phyloP scores from a whole-genome alignment of 1,284 basidiomycete genomes.

The Apiotrichum brassicae region DNA sequence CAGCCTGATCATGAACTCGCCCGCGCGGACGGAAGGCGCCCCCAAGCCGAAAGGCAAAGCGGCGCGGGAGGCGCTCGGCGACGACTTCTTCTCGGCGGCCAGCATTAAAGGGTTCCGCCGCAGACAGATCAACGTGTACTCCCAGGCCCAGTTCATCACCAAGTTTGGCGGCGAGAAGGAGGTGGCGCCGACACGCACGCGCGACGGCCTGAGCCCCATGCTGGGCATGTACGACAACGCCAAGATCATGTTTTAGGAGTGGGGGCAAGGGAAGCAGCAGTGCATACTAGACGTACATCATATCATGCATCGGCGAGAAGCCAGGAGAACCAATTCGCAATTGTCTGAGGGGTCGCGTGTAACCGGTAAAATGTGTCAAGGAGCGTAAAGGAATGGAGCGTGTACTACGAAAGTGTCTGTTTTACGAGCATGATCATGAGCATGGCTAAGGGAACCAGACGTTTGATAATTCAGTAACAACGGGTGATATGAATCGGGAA shows the following conservation, averaged over 20 bases:
- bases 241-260: conserved; percentile 42
- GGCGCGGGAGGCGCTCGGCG: conserved; percentile 4
- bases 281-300: neutral
- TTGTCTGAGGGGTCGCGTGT: no score
- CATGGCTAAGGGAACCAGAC: no score
- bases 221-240: conserved; percentile 45
- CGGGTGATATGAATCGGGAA: no score
- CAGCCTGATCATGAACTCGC: conserved; percentile 60
- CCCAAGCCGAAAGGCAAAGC: conserved; percentile 5
- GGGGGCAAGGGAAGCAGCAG: no score
- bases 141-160: conserved; percentile 41
- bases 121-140: conserved; percentile 36
- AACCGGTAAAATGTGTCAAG: no score
- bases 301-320: neutral
- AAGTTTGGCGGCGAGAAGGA: conserved; percentile 34
- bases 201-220: conserved; percentile 42
- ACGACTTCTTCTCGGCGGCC: conserved; percentile 29
- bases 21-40: conserved; percentile 13
- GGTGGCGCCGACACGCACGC: conserved; percentile 28
- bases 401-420: no score
- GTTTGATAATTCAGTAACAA: no score
- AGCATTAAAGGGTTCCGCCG: conserved; percentile 36
- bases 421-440: no score
- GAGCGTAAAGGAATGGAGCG: no score
- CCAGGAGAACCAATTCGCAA: no score